Evolutionary conservation across 2,329 filamentous ascomycete species (phyloP), one percentile per base, ranked within the genome.

Genomic region (Penicillium sp.): DNA sequence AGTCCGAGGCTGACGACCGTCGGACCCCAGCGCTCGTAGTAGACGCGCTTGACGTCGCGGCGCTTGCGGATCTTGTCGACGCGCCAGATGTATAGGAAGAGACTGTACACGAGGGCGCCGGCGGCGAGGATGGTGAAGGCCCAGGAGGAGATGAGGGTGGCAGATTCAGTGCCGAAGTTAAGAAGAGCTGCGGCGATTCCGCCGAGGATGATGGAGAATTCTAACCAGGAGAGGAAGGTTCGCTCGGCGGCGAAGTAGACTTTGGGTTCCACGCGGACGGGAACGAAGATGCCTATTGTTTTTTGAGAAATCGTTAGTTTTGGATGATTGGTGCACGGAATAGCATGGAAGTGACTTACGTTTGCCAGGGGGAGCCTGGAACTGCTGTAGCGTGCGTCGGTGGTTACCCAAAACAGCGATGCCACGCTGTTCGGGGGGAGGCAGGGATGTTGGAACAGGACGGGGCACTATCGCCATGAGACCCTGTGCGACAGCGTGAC

Each of bases 211-310:
- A 97, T 96, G 47, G 89, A 93, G 75, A 96, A 97, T 74, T 99
- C 93, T 66, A 99, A 88, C 91, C 94, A 99, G 60, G 91, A 90
- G 54, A 99, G 82, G 76, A 97, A 99, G 1, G 94, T 99, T 61
- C 94, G 85, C 75, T 99, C 94, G 1, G 91, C 92, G 23, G 94
- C 94, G 70, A 99, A 96, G 74, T 91, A 96, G 48, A 99, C 94
- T 77, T 99, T 99, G 34, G 94, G 94, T 74, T 99, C 94, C 34
- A 99, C 92, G 46, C 94, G 86, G 52, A 97, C 88, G 15, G 93
- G 93, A 25, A 99, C 94, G 67, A 97, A 93, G 56, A 99, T 97
- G 72, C 90, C 90, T 84, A 80, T 80, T 84, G 80, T 80, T 83
- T 18, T 34, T 34, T 16, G 32, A 3, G 32, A 34, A 34, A 15